Evolutionary conservation across 176 grass and related monocot genomes (phyloP).

Genomic region (Melocanna baccifera): DNA sequence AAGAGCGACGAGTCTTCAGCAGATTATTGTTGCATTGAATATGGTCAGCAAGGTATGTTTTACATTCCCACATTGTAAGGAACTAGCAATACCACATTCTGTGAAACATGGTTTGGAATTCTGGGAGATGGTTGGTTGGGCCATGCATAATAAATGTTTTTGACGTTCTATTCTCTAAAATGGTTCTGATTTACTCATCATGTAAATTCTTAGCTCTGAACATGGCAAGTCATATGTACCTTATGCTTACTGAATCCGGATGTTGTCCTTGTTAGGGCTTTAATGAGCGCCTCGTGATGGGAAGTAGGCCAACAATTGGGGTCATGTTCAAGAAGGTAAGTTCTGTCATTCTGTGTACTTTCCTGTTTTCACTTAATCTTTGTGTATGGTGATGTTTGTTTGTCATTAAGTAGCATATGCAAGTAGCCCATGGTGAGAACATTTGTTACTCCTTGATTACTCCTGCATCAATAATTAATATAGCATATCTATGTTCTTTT

Average conservation of each 20-base stretch:
- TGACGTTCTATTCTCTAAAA: not conserved
- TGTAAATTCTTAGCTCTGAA: conserved; percentile 20
- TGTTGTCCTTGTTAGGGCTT: conserved; percentile 62
- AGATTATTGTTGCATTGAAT: conserved; percentile 89
- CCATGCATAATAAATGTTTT: not conserved
- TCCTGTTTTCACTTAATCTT: not conserved
- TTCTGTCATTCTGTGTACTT: conserved; percentile 27
- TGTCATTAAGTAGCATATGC: conserved; percentile 19
- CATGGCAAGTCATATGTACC: not conserved
- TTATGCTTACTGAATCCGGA: conserved; percentile 20
- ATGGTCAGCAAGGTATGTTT: conserved; percentile 88
- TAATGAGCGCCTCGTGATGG: conserved; percentile 81
- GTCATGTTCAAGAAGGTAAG: conserved; percentile 89
- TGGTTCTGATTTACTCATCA: not conserved
- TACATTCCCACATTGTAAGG: not conserved
- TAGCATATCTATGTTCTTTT: not conserved
- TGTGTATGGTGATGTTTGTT: not conserved
- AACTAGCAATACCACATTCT: conserved; percentile 9
- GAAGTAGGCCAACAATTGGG: conserved; percentile 70
- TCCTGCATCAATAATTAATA: not conserved
- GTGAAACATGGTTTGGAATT: conserved; percentile 10
- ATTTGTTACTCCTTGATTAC: not conserved
- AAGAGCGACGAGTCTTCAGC: conserved; percentile 55
- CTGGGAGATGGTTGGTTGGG: not conserved
- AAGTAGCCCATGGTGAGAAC: not conserved